phyloP scores from a whole-genome alignment of 2,329 filamentous ascomycete species.

The Exophiala sp. region DNA sequence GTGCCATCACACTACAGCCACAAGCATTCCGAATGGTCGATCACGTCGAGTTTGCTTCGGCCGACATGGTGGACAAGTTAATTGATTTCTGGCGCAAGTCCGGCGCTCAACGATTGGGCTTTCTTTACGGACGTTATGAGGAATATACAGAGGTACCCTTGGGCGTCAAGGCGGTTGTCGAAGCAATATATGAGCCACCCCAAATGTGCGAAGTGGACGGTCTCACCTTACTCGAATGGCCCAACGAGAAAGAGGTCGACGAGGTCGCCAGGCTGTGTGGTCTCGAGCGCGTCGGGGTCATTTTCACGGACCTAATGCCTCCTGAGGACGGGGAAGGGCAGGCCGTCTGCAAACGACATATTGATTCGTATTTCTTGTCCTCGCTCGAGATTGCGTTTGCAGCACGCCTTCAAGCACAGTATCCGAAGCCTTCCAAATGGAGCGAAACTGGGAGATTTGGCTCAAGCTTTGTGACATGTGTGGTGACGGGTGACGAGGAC shows the following conservation, averaged over 20 bases:
- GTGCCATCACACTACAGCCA: constrained; percentile 90
- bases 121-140: constrained; percentile 83
- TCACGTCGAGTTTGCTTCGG: constrained; percentile 91
- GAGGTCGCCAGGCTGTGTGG: constrained; percentile 78
- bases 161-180: constrained; percentile 90
- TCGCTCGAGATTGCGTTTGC: constrained; percentile 90
- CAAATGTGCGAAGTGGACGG: constrained; percentile 87
- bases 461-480: constrained; percentile 94
- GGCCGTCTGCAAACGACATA: constrained; percentile 91
- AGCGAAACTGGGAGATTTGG: constrained; percentile 91
- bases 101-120: constrained; percentile 79
- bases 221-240: constrained; percentile 78
- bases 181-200: constrained; percentile 95
- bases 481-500: constrained; percentile 87
- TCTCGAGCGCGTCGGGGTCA: constrained; percentile 82
- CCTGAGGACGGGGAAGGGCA: constrained; percentile 76
- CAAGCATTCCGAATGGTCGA: constrained; percentile 96
- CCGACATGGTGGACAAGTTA: constrained; percentile 80
- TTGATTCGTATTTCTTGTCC: constrained; percentile 90
- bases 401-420: constrained; percentile 77
- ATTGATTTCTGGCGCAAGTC: constrained; percentile 89
- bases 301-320: constrained; percentile 90
- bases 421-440: constrained; percentile 93
- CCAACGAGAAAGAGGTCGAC: constrained; percentile 77
- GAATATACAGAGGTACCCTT: constrained; percentile 91